Conservation (phyloP, 148 eudicot species). For the Amaranthus cruentus region DNA sequence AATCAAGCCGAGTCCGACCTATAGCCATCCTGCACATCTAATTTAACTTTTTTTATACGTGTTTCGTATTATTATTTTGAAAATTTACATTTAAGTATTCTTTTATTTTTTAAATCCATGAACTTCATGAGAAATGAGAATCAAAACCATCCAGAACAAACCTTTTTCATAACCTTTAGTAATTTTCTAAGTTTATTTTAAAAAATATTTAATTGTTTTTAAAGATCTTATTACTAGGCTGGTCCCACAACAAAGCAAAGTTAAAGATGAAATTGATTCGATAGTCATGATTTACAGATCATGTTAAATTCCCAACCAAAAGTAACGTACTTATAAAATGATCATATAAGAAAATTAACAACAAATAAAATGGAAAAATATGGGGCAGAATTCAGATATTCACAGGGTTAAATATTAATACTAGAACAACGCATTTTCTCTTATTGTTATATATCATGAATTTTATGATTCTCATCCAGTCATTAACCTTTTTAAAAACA, state of each 20-base stretch:
- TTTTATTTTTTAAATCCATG: background rate
- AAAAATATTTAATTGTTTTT: background rate
- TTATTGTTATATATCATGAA: conserved; percentile 23
- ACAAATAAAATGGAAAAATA: background rate
- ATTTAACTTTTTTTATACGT: no score
- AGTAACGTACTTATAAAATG: conserved; percentile 10
- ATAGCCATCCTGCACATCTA: no score
- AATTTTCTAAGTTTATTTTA: background rate
- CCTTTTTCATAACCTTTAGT: conserved; percentile 8
- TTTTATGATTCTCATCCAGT: conserved; percentile 2
- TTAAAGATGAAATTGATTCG: conserved; percentile 24
- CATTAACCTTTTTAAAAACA: no score
- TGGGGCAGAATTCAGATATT: conserved; percentile 31
- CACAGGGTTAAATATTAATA: conserved; percentile 31
- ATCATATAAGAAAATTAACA: background rate
- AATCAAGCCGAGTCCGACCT: no score
- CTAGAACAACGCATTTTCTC: conserved; percentile 18
- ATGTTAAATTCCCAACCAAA: conserved; percentile 19
- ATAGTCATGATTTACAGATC: conserved; percentile 27
- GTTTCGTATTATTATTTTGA: no score
- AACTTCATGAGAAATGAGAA: background rate
- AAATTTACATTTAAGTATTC: no score
- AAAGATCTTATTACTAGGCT: background rate
- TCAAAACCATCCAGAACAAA: conserved; percentile 26
- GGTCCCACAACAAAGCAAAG: conserved; percentile 21